Conservation (phyloP, 1,284 basidiomycete genomes). For the Trichosporon coremiiforme region DNA sequence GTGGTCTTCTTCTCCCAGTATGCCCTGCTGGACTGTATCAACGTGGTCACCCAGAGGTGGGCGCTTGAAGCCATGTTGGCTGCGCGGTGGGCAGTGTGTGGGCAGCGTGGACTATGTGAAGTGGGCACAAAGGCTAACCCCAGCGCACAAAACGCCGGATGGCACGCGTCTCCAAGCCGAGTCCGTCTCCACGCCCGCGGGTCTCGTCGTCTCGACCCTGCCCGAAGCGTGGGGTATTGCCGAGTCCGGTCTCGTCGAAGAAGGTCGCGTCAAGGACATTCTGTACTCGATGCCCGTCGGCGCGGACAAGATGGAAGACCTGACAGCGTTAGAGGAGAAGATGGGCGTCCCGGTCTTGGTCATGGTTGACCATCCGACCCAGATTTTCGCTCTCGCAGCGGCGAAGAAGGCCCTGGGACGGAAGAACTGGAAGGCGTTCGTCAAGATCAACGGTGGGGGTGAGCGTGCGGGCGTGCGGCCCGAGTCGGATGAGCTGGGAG, state of each 20-base stretch:
- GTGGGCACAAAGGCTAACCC: neutral
- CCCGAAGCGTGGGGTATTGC: slow-evolving; percentile 48
- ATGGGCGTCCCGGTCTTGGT: slow-evolving; percentile 65
- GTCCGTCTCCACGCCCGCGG: slow-evolving; percentile 59
- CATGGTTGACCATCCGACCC: slow-evolving; percentile 73
- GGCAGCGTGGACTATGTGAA: too few species aligned
- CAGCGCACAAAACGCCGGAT: slow-evolving; percentile 66
- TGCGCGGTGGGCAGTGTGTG: too few species aligned
- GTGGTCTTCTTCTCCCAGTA: slow-evolving; percentile 64
- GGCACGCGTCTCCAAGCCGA: slow-evolving; percentile 70
- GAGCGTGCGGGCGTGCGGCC: slow-evolving; percentile 77
- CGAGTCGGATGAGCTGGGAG: slow-evolving; percentile 58
- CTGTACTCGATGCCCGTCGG: slow-evolving; percentile 75
- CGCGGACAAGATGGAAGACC: slow-evolving; percentile 70
- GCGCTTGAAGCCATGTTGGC: too few species aligned
- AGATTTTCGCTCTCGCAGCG: slow-evolving; percentile 67
- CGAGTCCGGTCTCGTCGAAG: slow-evolving; percentile 61
- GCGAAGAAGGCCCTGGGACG: slow-evolving; percentile 51
- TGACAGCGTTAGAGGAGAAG: slow-evolving; percentile 65
- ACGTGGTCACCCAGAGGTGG: too few species aligned
- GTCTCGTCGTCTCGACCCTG: slow-evolving; percentile 48
- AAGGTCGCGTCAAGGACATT: slow-evolving; percentile 71
- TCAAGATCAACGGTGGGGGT: slow-evolving; percentile 77
- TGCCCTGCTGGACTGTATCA: too few species aligned
- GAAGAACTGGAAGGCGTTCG: slow-evolving; percentile 69